phyloP scores from a whole-genome alignment of 768 basidiomycete species.

The Cystofilobasidium ferigula region DNA sequence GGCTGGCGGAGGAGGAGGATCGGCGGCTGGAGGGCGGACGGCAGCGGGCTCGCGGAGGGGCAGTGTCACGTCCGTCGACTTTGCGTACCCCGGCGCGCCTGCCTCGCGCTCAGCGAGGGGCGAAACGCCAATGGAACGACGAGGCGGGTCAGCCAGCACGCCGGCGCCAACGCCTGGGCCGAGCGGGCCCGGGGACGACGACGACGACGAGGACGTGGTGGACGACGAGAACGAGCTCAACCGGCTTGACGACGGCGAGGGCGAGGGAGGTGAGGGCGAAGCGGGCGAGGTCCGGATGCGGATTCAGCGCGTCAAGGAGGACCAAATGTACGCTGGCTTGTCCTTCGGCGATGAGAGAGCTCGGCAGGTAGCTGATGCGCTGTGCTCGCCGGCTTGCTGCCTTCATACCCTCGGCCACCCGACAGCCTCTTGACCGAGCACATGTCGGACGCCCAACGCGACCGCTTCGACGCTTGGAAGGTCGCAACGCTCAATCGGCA shows the following conservation, averaged over 20 bases:
- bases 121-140: neutral
- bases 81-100: too few species aligned
- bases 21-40: neutral
- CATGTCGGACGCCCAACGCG: slow-evolving; percentile 12
- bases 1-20: neutral
- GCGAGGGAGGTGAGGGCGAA: slow-evolving; percentile 1
- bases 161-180: neutral
- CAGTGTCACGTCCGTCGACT: neutral
- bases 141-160: neutral
- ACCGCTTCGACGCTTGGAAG: slow-evolving; percentile 25
- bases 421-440: slow-evolving; percentile 21
- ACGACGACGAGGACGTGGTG: neutral
- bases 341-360: neutral
- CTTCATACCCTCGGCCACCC: neutral
- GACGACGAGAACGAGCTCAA: neutral
- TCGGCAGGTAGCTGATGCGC: neutral
- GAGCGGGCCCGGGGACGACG: neutral
- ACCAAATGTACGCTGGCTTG: slow-evolving; percentile 26
- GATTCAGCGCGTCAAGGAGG: slow-evolving; percentile 18
- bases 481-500: slow-evolving; percentile 10
- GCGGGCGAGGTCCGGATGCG: slow-evolving; percentile 9
- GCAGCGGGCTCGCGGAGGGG: neutral
- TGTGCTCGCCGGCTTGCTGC: neutral
- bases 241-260: neutral
- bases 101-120: neutral